Evolutionary conservation across 371 early-diverging fungal species (phyloP).

Genomic region (Mortierella sp.): DNA sequence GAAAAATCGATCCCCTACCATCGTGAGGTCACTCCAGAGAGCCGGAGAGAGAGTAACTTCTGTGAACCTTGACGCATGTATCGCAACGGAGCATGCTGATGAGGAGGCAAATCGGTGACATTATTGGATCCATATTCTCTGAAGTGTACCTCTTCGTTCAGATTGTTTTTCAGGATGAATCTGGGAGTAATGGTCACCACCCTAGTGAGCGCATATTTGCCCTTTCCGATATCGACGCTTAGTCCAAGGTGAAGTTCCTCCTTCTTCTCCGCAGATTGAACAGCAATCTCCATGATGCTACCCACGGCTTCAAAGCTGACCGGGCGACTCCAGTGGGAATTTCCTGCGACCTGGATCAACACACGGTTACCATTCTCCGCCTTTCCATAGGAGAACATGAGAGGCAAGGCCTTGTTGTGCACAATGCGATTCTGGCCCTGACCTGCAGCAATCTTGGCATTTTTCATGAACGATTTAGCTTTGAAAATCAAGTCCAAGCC

Average conservation of each 20-base stretch:
- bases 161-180: conserved; percentile 90
- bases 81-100: conserved; percentile 76
- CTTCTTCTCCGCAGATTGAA: conserved; percentile 66
- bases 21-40: conserved; percentile 77
- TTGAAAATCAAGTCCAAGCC: conserved; percentile 85
- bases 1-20: conserved; percentile 69
- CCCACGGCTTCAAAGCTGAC: conserved; percentile 97
- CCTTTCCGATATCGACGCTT: conserved; percentile 82
- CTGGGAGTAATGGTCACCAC: conserved; percentile 93
- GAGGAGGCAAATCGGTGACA: conserved; percentile 64
- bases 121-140: conserved; percentile 77
- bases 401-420: conserved; percentile 74
- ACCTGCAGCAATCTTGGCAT: conserved; percentile 78
- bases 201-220: conserved; percentile 80
- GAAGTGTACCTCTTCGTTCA: conserved; percentile 78
- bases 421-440: conserved; percentile 61
- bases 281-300: conserved; percentile 80
- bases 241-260: conserved; percentile 88
- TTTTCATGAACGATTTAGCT: conserved; percentile 82
- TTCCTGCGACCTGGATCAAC: conserved; percentile 75
- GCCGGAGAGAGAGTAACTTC: conserved; percentile 77
- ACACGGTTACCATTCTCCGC: conserved; percentile 88
- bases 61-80: conserved; percentile 73
- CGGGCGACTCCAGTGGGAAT: conserved; percentile 94
- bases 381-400: conserved; percentile 95